Evolutionary conservation across 371 early-diverging fungal species (phyloP), one percentile per base, ranked within the genome.

Genomic region (Mortierella sp.): DNA sequence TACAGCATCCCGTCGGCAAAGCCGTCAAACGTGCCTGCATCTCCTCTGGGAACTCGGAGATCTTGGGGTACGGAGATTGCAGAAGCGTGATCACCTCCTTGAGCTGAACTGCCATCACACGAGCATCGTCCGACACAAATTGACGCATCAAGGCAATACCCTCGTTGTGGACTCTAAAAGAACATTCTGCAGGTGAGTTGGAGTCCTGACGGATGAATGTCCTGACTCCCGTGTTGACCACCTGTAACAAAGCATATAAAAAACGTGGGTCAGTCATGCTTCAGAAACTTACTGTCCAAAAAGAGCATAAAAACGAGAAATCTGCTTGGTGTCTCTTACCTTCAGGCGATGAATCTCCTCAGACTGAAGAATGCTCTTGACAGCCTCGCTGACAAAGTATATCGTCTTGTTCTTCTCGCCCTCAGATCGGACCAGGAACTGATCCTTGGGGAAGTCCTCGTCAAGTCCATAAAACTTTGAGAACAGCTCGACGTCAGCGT

Each of bases 191-290:
- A 4, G 63, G 70, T 28, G 84, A 84, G 47, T 81, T 62, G 34
- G 81, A 79, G 34, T 88, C 88, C 81, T 89, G 92, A 58, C 94
- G 89, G 26, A 89, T 87, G 76, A 98, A 95, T 2, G 91, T 75
- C 52, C 89, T 84, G 49, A 97, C 91, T 34, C 97, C 97, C 0
- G 97, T 93, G 82, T 97, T 95, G 52, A 97, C 94, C 5, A 92
- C 82, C 78, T 86, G 57, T 11, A 54, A 30, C 12, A 17, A 70
- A 26, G 39, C 52, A 32, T 26, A 23, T 42, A 44, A 47, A 28
- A 50, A 34, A 64, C 7, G 39, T 21, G 27, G 31, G 24, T 28
- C 50, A 17, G 0, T 23, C 30, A 28, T 32, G 37, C 14, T 14
- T 50, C 26, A 57, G 24, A 31, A 50, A n/a, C 17, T 21, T 17